phyloP scores from a whole-genome alignment of 257 asterid species.

The Solanum neorickii region DNA sequence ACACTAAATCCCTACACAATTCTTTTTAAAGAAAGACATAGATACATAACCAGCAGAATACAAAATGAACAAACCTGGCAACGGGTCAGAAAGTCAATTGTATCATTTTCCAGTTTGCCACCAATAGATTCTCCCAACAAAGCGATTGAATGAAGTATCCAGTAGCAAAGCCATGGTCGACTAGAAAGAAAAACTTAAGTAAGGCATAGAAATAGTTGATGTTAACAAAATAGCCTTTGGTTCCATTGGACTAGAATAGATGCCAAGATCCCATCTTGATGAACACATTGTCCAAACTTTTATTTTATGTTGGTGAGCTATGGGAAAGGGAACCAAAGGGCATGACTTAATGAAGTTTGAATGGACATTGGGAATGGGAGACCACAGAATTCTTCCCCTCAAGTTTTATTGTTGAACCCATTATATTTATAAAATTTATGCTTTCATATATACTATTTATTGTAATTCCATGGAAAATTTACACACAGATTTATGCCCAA shows the following conservation, averaged over 20 bases:
- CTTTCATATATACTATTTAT: background rate
- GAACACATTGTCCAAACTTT: background rate
- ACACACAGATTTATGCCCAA: background rate
- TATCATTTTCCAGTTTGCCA: slow-evolving; percentile 38
- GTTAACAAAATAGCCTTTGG: background rate
- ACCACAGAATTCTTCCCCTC: background rate
- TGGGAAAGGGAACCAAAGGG: background rate
- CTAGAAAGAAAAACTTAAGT: slow-evolving; percentile 25
- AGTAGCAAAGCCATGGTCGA: slow-evolving; percentile 98
- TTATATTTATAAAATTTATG: background rate
- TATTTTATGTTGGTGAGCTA: background rate
- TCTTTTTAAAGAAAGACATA: background rate
- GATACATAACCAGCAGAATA: background rate
- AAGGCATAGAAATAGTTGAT: background rate
- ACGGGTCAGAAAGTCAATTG: slow-evolving; percentile 58
- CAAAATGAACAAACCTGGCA: slow-evolving; percentile 51
- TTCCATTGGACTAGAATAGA: background rate
- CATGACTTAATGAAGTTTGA: background rate
- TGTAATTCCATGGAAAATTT: background rate
- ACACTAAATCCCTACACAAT: background rate
- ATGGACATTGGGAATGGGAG: background rate
- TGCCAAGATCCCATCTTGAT: background rate
- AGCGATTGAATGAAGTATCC: slow-evolving; percentile 86
- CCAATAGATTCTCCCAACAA: slow-evolving; percentile 65
- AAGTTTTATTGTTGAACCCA: background rate